Conservation (phyloP, 2,329 filamentous ascomycete species). For the Colletotrichum navitas region DNA sequence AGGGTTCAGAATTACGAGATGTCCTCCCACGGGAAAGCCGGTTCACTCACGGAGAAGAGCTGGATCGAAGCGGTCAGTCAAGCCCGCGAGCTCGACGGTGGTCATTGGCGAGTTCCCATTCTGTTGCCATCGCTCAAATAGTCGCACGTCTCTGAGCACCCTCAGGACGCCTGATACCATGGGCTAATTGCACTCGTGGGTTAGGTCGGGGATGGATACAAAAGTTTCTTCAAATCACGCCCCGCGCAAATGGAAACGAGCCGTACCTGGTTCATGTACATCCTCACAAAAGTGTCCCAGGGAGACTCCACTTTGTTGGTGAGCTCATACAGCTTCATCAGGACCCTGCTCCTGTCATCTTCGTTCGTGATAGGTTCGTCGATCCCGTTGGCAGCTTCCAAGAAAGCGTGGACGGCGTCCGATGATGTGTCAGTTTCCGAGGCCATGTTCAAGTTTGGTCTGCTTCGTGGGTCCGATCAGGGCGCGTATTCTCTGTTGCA, state of each 20-base stretch:
- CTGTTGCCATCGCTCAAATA: constrained; percentile 10
- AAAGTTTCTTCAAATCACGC: not conserved
- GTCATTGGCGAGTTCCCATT: constrained; percentile 6
- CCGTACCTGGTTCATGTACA: constrained; percentile 9
- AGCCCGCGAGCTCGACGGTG: not conserved
- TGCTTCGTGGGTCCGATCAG: not conserved
- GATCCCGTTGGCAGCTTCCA: not conserved
- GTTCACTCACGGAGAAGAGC: constrained; percentile 12
- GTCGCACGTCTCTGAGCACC: not conserved
- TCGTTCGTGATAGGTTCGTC: not conserved
- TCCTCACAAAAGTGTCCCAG: constrained; percentile 20
- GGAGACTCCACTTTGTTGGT: constrained; percentile 14
- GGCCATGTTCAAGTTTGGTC: not conserved
- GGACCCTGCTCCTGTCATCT: not conserved
- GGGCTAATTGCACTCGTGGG: not conserved
- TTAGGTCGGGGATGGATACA: not conserved
- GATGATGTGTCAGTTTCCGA: not conserved
- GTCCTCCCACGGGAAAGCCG: too few relatives aligned
- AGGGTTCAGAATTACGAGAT: not conserved
- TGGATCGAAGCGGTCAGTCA: not conserved
- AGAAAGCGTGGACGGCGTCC: not conserved
- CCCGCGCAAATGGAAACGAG: not conserved
- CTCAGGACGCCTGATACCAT: not conserved
- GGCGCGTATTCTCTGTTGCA: not conserved
- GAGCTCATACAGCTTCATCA: constrained; percentile 17